Conservation (phyloP, 805 yeast genomes). For the Cyberlindnera misumaiensis region DNA sequence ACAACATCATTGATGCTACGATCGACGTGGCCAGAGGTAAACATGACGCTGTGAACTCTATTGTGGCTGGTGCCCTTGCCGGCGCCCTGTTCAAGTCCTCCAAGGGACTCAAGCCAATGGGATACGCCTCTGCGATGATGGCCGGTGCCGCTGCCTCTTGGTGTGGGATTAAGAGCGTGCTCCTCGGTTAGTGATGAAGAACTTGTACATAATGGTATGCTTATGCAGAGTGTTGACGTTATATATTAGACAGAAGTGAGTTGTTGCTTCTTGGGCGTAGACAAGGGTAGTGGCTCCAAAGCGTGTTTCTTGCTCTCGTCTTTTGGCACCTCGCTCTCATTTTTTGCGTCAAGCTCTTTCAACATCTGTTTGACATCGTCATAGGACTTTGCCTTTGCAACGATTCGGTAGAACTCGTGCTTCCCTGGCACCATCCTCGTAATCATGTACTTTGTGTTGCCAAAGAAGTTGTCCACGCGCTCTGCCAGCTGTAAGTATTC, state of each 20-base stretch:
- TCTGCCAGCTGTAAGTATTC: slow-evolving; percentile 52
- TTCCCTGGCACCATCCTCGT: slow-evolving; percentile 76
- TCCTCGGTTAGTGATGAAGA: slow-evolving; percentile 8
- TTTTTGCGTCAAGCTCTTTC: slow-evolving; percentile 12
- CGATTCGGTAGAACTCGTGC: slow-evolving; percentile 46
- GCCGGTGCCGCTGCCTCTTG: slow-evolving; percentile 90
- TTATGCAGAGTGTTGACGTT: neutral
- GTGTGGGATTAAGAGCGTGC: slow-evolving; percentile 66
- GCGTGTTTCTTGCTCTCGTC: slow-evolving; percentile 13
- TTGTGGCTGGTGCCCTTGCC: slow-evolving; percentile 83
- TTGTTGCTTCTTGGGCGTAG: slow-evolving; percentile 13
- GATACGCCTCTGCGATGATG: slow-evolving; percentile 74
- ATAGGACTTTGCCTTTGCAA: slow-evolving; percentile 49
- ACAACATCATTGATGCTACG: slow-evolving; percentile 76
- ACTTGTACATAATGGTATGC: slow-evolving; percentile 1
- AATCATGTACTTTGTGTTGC: slow-evolving; percentile 79
- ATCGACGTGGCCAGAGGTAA: slow-evolving; percentile 79
- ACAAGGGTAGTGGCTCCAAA: slow-evolving; percentile 4
- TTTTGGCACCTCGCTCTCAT: neutral
- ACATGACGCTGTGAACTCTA: slow-evolving; percentile 80
- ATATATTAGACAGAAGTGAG: slow-evolving; percentile 4
- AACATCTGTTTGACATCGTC: slow-evolving; percentile 37
- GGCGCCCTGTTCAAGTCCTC: slow-evolving; percentile 89
- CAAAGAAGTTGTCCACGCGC: slow-evolving; percentile 51
- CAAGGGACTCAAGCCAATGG: slow-evolving; percentile 83